These are phyloP conservation scores for Debaryomycetaceae sp. DNA, from an alignment of 1,139 yeast genomes.

Conservation along the genomic window DNA sequence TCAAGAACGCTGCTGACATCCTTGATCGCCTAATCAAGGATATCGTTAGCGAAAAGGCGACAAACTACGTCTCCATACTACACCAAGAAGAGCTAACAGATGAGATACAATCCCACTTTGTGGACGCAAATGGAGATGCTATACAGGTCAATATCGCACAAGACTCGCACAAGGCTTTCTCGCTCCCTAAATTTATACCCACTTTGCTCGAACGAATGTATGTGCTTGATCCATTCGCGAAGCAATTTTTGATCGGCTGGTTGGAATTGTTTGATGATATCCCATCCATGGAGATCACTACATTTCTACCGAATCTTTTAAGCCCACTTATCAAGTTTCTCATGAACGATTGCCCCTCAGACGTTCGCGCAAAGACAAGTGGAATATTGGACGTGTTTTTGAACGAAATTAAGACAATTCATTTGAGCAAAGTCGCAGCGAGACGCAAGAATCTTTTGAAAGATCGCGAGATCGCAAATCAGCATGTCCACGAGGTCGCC, in stretches of 20 bases:
- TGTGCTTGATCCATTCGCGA: conserved; percentile 84
- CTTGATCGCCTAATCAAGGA: conserved; percentile 87
- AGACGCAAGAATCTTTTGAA: conserved; percentile 20
- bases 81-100: conserved; percentile 39
- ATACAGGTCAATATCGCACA: conserved; percentile 52
- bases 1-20: conserved; percentile 91
- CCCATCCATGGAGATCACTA: conserved; percentile 80
- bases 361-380: conserved; percentile 80
- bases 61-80: conserved; percentile 78
- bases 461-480: conserved; percentile 5
- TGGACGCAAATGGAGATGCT: conserved; percentile 43
- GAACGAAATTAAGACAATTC: conserved; percentile 68
- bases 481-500: conserved; percentile 3
- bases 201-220: conserved; percentile 82
- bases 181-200: conserved; percentile 82
- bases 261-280: conserved; percentile 80
- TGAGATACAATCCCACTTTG: conserved; percentile 33
- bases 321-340: conserved; percentile 77
- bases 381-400: conserved; percentile 64
- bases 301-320: conserved; percentile 80
- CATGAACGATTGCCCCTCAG: conserved; percentile 70
- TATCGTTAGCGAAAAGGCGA: conserved; percentile 90
- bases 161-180: conserved; percentile 67
- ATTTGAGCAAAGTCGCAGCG: conserved; percentile 50
- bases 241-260: conserved; percentile 91